Conservation (phyloP, 306 rosid species). For the Corylus heterophylla region DNA sequence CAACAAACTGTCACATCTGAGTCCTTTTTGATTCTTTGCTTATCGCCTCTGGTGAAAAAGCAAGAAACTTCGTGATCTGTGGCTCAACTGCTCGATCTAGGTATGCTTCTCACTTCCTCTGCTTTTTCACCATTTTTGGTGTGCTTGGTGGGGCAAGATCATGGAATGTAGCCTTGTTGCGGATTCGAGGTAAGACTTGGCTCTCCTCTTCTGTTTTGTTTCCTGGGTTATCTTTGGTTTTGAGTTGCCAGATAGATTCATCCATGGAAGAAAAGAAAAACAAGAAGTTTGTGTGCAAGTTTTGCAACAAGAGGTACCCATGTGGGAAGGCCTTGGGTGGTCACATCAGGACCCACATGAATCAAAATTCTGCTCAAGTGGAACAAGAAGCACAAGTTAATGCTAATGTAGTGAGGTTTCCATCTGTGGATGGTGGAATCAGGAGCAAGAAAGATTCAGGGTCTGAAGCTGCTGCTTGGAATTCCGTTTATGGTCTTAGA, state of each 20-base stretch:
- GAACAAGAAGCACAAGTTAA: conserved; percentile 27
- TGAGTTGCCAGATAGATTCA: conserved; percentile 21
- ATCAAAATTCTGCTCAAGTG: conserved; percentile 32
- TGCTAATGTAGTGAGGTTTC: conserved; percentile 36
- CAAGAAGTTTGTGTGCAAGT: conserved; percentile 69
- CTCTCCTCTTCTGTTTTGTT: conserved; percentile 23
- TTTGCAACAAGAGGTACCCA: conserved; percentile 56
- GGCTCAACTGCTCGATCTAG: conserved; percentile 48
- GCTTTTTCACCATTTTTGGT: conserved; percentile 17
- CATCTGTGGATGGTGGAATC: conserved; percentile 33
- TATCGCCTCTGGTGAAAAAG: conserved; percentile 35
- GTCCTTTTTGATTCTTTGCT: conserved; percentile 46
- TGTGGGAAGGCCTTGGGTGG: conserved; percentile 86
- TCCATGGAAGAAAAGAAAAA: conserved; percentile 49
- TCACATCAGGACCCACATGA: conserved; percentile 76
- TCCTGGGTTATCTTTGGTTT: conserved; percentile 24
- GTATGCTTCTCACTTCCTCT: conserved; percentile 23
- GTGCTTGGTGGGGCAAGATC: conserved; percentile 19
- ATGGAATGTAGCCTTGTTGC: conserved; percentile 39
- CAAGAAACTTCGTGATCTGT: conserved; percentile 52
- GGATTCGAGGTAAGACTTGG: conserved; percentile 42
- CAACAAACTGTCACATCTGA: conserved; percentile 72
- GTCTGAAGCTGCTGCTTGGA: conserved; percentile 35
- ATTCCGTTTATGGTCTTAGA: conserved; percentile 58
- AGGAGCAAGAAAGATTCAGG: conserved; percentile 60